phyloP scores from a whole-genome alignment of 257 asterid species.

The Fraxinus anomala region DNA sequence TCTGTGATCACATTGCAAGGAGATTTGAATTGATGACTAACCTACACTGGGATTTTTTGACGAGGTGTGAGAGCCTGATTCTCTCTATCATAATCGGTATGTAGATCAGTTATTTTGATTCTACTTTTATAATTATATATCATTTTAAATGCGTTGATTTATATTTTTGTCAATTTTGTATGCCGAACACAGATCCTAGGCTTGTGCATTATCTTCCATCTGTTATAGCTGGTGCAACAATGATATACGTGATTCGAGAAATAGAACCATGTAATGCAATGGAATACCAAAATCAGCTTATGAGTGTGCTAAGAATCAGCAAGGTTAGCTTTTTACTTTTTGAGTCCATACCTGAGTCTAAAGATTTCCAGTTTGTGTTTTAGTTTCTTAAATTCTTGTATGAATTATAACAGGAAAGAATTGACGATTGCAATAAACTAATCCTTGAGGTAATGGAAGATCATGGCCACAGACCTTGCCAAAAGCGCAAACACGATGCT shows the following conservation, averaged over 20 bases:
- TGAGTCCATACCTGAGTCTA: neutral
- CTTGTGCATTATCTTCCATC: constrained; percentile 38
- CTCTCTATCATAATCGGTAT: constrained; percentile 43
- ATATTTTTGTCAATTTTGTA: neutral
- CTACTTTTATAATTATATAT: neutral
- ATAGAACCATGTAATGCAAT: constrained; percentile 34
- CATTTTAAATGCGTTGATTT: neutral
- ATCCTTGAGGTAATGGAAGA: constrained; percentile 35
- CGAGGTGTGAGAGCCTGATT: constrained; percentile 39
- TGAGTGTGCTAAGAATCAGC: constrained; percentile 30
- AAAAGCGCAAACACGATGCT: constrained; percentile 43
- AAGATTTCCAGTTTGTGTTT: neutral
- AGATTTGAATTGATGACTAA: constrained; percentile 38
- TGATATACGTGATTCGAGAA: constrained; percentile 45
- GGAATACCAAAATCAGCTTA: constrained; percentile 39
- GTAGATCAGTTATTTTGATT: neutral
- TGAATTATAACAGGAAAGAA: constrained; percentile 38
- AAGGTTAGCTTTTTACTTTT: constrained; percentile 2
- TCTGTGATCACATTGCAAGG: constrained; percentile 48
- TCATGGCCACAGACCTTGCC: constrained; percentile 23
- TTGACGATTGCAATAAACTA: constrained; percentile 43
- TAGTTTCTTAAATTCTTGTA: neutral
- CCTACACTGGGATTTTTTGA: constrained; percentile 38
- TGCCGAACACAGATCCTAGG: constrained; percentile 19
- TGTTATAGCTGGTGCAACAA: constrained; percentile 56